Conservation (phyloP, 2,329 filamentous ascomycete genomes). For the Ophiocordyceps unilateralis region DNA sequence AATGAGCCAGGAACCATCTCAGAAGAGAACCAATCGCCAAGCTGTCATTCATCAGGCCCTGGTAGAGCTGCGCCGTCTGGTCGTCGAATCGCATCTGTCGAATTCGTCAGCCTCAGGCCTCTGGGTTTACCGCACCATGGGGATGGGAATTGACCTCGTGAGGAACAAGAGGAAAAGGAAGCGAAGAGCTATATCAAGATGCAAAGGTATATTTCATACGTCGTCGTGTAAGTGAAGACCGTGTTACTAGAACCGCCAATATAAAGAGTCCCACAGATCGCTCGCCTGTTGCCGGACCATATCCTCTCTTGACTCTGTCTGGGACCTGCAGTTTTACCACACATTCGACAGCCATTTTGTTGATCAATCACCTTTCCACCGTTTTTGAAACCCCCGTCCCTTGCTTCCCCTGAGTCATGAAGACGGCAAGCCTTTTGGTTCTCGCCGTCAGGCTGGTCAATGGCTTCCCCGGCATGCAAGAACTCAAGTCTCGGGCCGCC, state of each 20-base stretch:
- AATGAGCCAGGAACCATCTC: not conserved
- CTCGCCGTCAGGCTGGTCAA: constrained; percentile 3
- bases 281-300: too few relatives aligned
- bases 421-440: not conserved
- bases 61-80: not conserved
- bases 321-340: too few relatives aligned
- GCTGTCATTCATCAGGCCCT: not conserved
- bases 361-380: not conserved
- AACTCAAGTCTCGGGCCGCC: not conserved
- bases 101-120: not conserved
- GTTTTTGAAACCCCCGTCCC: too few relatives aligned
- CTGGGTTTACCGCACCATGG: too few relatives aligned
- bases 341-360: not conserved
- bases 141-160: too few relatives aligned
- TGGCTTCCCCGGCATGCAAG: constrained; percentile 2
- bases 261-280: too few relatives aligned
- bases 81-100: not conserved
- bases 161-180: too few relatives aligned
- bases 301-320: too few relatives aligned
- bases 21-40: not conserved
- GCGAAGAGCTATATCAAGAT: too few relatives aligned
- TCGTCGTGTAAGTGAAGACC: too few relatives aligned
- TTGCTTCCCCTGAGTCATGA: not conserved
- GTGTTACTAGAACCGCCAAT: too few relatives aligned
- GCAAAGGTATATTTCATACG: too few relatives aligned